Evolutionary conservation across 1,139 yeast genomes (phyloP), one percentile per base, ranked within the genome.

Genomic region (Yamadazyma spencermartinsiae): DNA sequence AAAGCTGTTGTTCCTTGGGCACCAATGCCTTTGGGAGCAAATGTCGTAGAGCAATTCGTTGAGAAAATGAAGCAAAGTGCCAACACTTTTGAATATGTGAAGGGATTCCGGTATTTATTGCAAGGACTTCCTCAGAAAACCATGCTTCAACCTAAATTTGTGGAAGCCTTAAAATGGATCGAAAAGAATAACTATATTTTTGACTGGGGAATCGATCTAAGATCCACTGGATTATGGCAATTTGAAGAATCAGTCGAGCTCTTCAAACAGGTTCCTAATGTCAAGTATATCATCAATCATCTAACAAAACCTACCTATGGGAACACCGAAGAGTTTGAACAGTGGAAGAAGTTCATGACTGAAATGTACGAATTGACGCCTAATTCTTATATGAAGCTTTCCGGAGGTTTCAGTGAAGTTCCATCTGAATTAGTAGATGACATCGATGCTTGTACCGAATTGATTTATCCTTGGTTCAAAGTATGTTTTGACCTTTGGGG

Each of bases 351-450:
- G 16, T 49, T 45, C 24, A 56, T 63, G 55, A 34, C 28, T 2
- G 28, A 44, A 21, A 46, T 64, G 2, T 42, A 42, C 31, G 38
- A 54, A 4, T 24, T 41, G 11, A 49, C 55, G 4, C 63, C 63
- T 15, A 39, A 44, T 27, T 53, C 64, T 12, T 68, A 50, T 40
- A 55, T 71, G 50, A 70, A 70, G 42, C 42, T 70, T 2, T 65
- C 72, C 26, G 76, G 76, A 6, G 66, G 58, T 2, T 68, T 67
- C 40, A 61, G 72, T 13, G 76, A 71, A 40, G 39, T 69, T 12
- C 56, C 62, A 1, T 33, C 6, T 5, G 46, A 42, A 23, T 35
- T 33, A 31, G 46, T 30, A 15, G 41, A 20, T 36, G 52, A 38
- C 31, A 11, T 44, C 4, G 45, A 44, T 10, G 41, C 38, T 15